Conservation (phyloP, 73 alveolate genomes). For the Stentor roeselii region DNA sequence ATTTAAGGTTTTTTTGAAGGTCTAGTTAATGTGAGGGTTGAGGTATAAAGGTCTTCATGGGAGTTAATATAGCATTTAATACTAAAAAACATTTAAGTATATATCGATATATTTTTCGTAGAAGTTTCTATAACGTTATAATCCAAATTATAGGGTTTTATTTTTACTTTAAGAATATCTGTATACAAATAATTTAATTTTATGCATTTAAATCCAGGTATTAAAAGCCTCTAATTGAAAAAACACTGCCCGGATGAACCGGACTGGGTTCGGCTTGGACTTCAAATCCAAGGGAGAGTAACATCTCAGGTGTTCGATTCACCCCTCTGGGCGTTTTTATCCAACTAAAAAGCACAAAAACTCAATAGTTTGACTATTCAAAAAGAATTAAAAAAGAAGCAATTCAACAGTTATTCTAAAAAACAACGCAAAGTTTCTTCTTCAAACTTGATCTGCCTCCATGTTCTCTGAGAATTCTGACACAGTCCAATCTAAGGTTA, state of each 20-base stretch:
- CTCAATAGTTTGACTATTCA: no score
- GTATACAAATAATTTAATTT: no score
- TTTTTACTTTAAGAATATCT: no score
- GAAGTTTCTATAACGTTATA: not conserved
- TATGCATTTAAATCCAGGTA: no score
- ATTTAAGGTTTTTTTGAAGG: no score
- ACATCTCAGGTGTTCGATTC: slow-evolving; percentile 95
- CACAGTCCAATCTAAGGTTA: not conserved
- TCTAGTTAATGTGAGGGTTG: no score
- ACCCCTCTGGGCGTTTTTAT: slow-evolving; percentile 91
- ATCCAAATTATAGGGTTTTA: not conserved
- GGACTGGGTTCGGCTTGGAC: slow-evolving; percentile 95
- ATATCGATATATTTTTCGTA: slow-evolving; percentile 7
- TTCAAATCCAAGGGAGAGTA: slow-evolving; percentile 93
- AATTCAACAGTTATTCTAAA: no score
- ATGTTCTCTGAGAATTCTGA: not conserved
- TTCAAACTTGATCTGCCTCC: not conserved
- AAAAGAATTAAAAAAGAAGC: no score
- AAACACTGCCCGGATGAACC: slow-evolving; percentile 79
- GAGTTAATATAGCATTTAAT: not conserved
- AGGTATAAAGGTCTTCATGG: no score
- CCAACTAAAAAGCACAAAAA: no score
- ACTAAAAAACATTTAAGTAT: slow-evolving; percentile 37
- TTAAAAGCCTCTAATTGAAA: not conserved
- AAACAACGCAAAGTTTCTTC: not conserved